phyloP scores from a whole-genome alignment of 2,329 filamentous ascomycete species.

The Colletotrichum cereale region DNA sequence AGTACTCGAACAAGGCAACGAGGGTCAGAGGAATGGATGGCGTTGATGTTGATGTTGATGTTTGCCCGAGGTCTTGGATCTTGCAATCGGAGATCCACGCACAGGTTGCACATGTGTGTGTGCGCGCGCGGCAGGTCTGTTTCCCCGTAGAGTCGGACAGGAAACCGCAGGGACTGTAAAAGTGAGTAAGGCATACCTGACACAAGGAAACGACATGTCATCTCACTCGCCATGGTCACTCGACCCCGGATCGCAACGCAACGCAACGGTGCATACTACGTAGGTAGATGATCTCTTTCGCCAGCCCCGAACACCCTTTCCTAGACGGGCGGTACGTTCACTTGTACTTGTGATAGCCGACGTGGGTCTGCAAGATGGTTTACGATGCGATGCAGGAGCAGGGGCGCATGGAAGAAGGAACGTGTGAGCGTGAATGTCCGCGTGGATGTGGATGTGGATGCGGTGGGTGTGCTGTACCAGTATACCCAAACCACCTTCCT shows the following conservation, averaged over 20 bases:
- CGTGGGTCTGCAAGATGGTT: not conserved
- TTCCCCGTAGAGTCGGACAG: slow-evolving; percentile 5
- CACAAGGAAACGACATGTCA: slow-evolving; percentile 27
- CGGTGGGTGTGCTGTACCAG: not conserved
- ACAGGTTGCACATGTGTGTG: too few species aligned
- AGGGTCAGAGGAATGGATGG: not conserved
- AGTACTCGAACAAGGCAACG: not conserved
- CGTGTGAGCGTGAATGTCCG: not conserved
- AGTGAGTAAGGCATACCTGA: slow-evolving; percentile 3
- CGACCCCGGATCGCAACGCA: slow-evolving; percentile 1
- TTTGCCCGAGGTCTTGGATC: slow-evolving; percentile 17
- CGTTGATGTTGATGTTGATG: not conserved
- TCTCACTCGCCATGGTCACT: not conserved
- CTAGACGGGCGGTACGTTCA: not conserved
- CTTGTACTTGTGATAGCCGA: not conserved
- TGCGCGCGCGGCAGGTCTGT: not conserved
- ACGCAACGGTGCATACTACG: too few species aligned
- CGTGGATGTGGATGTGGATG: not conserved
- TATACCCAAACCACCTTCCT: too few species aligned
- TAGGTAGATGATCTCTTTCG: too few species aligned
- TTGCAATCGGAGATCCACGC: slow-evolving; percentile 17
- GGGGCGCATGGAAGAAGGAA: slow-evolving; percentile 11
- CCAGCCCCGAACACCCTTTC: not conserved
- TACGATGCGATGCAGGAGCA: slow-evolving; percentile 20
- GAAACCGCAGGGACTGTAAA: not conserved